Evolutionary conservation across 352 stramenopile genomes (phyloP), one percentile per base, ranked within the genome.

Genomic region (Phytophthora capsici): DNA sequence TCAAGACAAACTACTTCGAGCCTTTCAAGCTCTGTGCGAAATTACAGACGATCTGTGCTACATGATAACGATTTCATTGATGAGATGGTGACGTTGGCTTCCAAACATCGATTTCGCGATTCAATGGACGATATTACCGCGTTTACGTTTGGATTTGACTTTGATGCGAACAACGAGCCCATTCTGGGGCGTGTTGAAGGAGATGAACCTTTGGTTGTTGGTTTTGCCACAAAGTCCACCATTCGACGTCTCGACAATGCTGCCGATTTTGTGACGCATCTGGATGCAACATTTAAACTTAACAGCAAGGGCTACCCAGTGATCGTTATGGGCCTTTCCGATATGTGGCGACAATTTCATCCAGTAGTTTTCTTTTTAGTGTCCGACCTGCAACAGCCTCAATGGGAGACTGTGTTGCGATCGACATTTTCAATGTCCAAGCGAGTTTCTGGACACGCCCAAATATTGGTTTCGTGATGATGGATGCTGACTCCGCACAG

Each of bases 231-330:
- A 2, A 56, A 56, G 16, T 12, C 30, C 20, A 25, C 19, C 4
- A 28, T 56, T 23, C 48, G 48, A 1, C 48, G 17, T 3, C 48
- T 45, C 5, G 20, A 36, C 2, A 2, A 8, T 4, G 48, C 32
- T 2, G 14, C 2, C 6, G 14, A 19, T 10, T 56, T 7, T 22
- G 19, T 56, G 0, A 13, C 36, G 2, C 48, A 56, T 23, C 2
- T 56, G 3, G 34, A 44, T 16, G 48, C 48, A n/a, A 45, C 48
- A 14, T 56, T 56, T 20, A 56, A 56, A 25, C 34, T 56, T 1
- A 56, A 36, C 20, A 56, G 2, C 2, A 3, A 12, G 2, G 32
- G 48, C 7, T 56, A 36, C 13, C 48, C 48, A 4, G 34, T 56
- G 6, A 45, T 56, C 12, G 30, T 13, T 4, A 34, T 56, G 34